Conservation (phyloP, 345 rosid species). For the Eucalyptus pauciflora region DNA sequence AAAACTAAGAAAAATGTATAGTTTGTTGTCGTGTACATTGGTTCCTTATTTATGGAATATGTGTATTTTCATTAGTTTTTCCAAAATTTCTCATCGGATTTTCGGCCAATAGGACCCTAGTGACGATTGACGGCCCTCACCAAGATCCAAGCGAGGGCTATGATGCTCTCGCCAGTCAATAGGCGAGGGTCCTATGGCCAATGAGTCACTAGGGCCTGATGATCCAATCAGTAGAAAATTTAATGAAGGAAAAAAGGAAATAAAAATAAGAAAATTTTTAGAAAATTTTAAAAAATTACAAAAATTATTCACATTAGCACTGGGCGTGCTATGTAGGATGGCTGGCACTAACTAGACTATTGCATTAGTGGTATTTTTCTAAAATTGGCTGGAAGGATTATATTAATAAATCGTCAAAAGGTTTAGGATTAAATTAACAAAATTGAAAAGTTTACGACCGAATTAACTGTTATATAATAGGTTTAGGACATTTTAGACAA, state of each 20-base stretch:
- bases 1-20: neutral
- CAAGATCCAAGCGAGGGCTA: neutral
- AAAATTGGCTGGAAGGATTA: rapidly evolving
- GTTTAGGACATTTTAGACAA: neutral
- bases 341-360: rapidly evolving
- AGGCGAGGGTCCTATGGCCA: neutral
- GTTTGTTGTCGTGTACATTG: neutral
- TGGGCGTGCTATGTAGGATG: rapidly evolving
- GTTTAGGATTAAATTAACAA: rapidly evolving
- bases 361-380: neutral
- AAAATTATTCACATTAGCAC: neutral
- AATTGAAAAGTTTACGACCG: neutral
- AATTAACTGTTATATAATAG: neutral
- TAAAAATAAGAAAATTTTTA: too few species aligned
- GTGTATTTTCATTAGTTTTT: neutral
- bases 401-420: rapidly evolving
- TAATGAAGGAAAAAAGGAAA: neutral
- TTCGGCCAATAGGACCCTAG: neutral
- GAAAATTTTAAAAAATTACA: neutral
- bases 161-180: neutral
- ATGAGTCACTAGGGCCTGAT: neutral
- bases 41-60: neutral
- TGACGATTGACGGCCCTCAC: rapidly evolving
- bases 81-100: neutral
- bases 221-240: neutral